A percentile compares a stretch with the other conserved stretches of the same genome.
Conservation (phyloP, 2,329 filamentous ascomycete genomes). For the Botryosphaeria dothidea region DNA sequence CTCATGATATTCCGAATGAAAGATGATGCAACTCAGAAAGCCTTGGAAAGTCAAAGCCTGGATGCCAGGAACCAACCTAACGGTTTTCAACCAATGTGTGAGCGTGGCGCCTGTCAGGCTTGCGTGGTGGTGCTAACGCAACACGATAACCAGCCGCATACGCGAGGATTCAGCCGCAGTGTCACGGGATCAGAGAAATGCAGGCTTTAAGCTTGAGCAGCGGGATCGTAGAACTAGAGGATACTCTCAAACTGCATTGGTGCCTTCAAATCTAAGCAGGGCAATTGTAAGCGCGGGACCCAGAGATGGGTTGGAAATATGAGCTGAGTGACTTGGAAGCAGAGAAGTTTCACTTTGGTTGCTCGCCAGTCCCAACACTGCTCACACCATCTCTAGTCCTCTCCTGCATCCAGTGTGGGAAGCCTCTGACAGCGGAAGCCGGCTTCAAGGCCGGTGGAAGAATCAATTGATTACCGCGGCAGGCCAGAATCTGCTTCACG, state of each 20-base stretch:
- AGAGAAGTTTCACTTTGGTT: no score
- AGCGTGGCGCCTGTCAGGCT: neutral
- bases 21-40: neutral
- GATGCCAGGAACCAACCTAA: neutral
- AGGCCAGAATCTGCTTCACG: constrained; percentile 41
- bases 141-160: neutral
- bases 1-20: neutral
- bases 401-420: constrained; percentile 53
- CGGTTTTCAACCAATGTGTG: neutral
- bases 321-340: no score
- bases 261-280: no score
- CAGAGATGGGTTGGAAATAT: no score
- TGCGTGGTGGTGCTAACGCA: neutral
- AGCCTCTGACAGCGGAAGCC: constrained; percentile 41
- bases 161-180: neutral
- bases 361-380: neutral
- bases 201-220: no score
- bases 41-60: neutral
- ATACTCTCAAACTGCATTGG: no score
- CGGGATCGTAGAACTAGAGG: no score
- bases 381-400: constrained; percentile 26
- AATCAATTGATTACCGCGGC: constrained; percentile 43
- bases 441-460: constrained; percentile 29
- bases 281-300: no score
- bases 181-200: neutral